Conservation (phyloP, 306 rosid species). For the Malus sieversii region DNA sequence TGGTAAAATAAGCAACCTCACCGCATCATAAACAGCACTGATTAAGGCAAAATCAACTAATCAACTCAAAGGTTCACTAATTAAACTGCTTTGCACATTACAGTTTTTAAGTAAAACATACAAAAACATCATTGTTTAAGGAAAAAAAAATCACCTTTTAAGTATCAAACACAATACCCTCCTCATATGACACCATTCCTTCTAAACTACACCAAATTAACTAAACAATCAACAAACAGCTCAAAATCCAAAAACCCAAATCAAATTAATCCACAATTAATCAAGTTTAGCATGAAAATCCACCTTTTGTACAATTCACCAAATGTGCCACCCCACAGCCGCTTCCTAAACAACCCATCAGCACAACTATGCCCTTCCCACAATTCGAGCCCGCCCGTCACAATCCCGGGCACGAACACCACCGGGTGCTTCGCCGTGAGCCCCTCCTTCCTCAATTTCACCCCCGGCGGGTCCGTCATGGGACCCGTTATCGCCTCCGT, state of each 20-base stretch:
- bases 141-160: neutral
- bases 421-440: conserved; percentile 63
- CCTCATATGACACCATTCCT: neutral
- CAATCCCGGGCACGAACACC: conserved; percentile 79
- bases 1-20: neutral
- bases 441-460: conserved; percentile 68
- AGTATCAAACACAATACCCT: conserved; percentile 1
- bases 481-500: conserved; percentile 74
- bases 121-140: neutral
- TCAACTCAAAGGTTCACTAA: neutral
- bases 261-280: neutral
- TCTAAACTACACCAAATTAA: neutral
- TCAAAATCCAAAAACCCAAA: neutral
- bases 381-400: conserved; percentile 70
- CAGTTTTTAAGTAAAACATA: neutral
- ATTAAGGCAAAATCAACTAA: neutral
- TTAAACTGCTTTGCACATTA: neutral
- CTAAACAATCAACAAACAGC: neutral
- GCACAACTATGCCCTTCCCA: conserved; percentile 82
- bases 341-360: conserved; percentile 70
- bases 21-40: neutral
- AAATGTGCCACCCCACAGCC: conserved; percentile 79
- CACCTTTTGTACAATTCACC: conserved; percentile 74
- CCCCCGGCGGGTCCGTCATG: conserved; percentile 69
- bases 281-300: neutral